These are phyloP conservation scores for Daedaleopsis nitida DNA, from an alignment of 768 basidiomycete genomes.

Conservation along the genomic window DNA sequence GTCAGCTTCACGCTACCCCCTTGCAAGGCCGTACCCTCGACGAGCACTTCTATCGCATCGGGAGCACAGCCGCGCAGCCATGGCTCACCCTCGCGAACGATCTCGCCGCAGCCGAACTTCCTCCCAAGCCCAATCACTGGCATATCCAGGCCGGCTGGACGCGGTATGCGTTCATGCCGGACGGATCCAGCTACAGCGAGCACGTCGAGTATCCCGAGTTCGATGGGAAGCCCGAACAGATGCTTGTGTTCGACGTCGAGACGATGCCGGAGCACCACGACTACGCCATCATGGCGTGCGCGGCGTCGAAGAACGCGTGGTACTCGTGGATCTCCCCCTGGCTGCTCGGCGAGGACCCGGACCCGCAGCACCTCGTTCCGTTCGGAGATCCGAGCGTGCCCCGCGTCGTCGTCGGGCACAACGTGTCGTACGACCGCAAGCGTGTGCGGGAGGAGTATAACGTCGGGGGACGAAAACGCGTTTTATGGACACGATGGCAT, in stretches of 20 bases:
- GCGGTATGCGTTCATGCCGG: constrained; percentile 67
- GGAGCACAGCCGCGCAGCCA: constrained; percentile 66
- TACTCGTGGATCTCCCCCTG: constrained; percentile 97
- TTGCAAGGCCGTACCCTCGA: constrained; percentile 81
- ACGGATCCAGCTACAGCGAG: constrained; percentile 79
- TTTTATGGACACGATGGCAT: constrained; percentile 92
- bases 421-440: constrained; percentile 91
- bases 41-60: constrained; percentile 88
- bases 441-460: constrained; percentile 84
- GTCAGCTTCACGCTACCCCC: constrained; percentile 80
- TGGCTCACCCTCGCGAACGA: constrained; percentile 71
- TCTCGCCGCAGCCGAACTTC: constrained; percentile 55
- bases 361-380: constrained; percentile 69
- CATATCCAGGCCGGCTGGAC: constrained; percentile 83
- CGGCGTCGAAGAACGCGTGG: constrained; percentile 83
- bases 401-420: constrained; percentile 87
- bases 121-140: constrained; percentile 61
- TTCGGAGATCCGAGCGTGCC: constrained; percentile 56
- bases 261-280: constrained; percentile 83
- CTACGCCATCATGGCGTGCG: constrained; percentile 87
- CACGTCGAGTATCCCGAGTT: constrained; percentile 69
- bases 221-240: constrained; percentile 62
- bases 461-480: constrained; percentile 68
- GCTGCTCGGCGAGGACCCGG: constrained; percentile 66
- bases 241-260: constrained; percentile 93